A percentile compares a stretch with the other conserved stretches of the same genome.
Conservation (phyloP, 148 eudicot species). For the Simmondsia chinensis region DNA sequence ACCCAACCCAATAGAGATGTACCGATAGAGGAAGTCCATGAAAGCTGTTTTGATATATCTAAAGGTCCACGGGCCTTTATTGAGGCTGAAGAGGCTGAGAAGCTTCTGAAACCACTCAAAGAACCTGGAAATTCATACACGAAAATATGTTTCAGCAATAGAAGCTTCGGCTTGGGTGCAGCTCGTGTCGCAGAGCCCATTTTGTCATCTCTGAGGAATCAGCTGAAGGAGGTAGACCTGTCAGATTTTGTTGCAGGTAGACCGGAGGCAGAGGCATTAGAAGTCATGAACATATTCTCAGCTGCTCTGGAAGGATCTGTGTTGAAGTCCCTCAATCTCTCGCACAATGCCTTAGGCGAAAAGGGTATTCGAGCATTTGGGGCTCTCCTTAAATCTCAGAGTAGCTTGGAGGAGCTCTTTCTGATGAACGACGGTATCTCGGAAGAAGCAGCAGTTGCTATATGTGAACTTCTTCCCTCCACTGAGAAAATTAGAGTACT, state of each 20-base stretch:
- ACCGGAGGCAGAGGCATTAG: slow-evolving; percentile 68
- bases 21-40: slow-evolving; percentile 14
- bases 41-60: slow-evolving; percentile 51
- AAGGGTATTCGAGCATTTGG: slow-evolving; percentile 75
- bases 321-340: slow-evolving; percentile 42
- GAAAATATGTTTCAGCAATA: slow-evolving; percentile 67
- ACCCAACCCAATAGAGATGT: slow-evolving; percentile 23
- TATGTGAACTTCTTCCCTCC: slow-evolving; percentile 50
- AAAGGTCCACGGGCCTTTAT: slow-evolving; percentile 48
- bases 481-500: slow-evolving; percentile 48
- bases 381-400: slow-evolving; percentile 43
- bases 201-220: slow-evolving; percentile 38
- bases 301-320: slow-evolving; percentile 50
- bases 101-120: slow-evolving; percentile 41
- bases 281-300: slow-evolving; percentile 63
- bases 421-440: slow-evolving; percentile 70
- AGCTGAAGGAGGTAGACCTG: slow-evolving; percentile 54
- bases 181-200: slow-evolving; percentile 55
- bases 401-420: slow-evolving; percentile 64
- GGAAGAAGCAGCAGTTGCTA: slow-evolving; percentile 64
- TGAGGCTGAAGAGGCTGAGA: slow-evolving; percentile 51
- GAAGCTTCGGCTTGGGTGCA: slow-evolving; percentile 69
- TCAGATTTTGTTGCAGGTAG: slow-evolving; percentile 77
- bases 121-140: slow-evolving; percentile 40
- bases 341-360: slow-evolving; percentile 75